A percentile compares a stretch with the other conserved stretches of the same genome.
Evolutionary conservation across 1,284 basidiomycete species (phyloP).

Genomic region (Gymnopus androsaceus): DNA sequence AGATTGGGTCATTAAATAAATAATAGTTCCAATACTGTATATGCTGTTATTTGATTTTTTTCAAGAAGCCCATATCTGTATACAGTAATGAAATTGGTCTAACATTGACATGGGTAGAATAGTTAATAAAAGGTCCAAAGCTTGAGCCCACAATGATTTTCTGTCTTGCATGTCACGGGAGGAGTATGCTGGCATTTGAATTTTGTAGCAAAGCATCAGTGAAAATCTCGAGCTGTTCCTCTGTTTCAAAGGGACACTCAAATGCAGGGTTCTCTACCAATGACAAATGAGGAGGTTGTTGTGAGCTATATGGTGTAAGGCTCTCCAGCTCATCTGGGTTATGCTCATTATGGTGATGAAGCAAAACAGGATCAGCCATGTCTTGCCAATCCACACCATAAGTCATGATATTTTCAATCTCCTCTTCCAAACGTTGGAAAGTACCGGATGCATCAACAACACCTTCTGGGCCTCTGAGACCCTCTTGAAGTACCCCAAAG

Average conservation of each 20-base stretch:
- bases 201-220: background rate
- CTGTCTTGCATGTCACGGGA: no score
- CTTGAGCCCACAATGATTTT: no score
- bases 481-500: no score
- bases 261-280: conserved; percentile 6
- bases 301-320: background rate
- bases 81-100: no score
- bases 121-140: no score
- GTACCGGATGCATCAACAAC: background rate
- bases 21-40: no score
- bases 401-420: background rate
- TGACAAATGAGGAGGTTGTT: conserved; percentile 3
- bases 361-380: background rate
- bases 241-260: conserved; percentile 9
- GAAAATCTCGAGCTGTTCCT: conserved; percentile 6
- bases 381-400: conserved; percentile 14
- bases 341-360: conserved; percentile 4
- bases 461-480: conserved; percentile 14
- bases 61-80: no score
- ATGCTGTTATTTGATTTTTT: no score
- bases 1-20: no score
- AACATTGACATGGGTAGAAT: no score
- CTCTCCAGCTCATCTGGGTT: background rate
- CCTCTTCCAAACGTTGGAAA: background rate
- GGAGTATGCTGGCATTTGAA: no score